Base-by-base conservation (phyloP, 805 yeast species). In the Candida xiaguanensis region DNA sequence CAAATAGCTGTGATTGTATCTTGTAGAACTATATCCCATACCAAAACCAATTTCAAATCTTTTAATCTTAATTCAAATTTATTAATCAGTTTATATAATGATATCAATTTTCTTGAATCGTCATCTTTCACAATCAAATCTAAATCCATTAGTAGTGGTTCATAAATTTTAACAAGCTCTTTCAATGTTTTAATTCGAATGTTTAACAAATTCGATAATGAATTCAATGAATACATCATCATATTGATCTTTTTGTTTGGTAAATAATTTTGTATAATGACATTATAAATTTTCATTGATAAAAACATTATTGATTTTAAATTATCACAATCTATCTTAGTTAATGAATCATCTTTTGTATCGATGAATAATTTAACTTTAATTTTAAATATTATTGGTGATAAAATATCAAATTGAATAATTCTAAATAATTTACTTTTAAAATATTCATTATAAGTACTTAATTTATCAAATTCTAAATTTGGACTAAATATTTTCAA, bases 171-270 rank as follows among this genome's bases (percentile, higher is more conserved):
- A 6, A 63, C 41, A 8, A 65, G 37, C 24, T 51, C 48, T 32
- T 47, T 40, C 29, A 62, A 30, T 3, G 47, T 38, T 2, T 53
- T 43, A 1, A 58, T 49, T 24, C 68, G 44, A 19, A 42, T 34
- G 35, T 53, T 53, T 14, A 58, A 45, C 13, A 53, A 34, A 4
- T 37, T 44, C 1, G 71, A 51, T n/a, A 67, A 46, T 4, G 65
- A 53, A 35, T 62, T 58, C 33, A 63, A 51, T 7, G 64, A 55
- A 43, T 51, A 59, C 49, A 67, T 48, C 1, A 65, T 38, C 36
- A 56, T 46, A 40, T 58, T 58, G 23, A 67, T 43, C 36, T 62
- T 59, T 14, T 38, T 29, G 20, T 48, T 43, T 5, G 56, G 61
- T 11, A 60, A 28, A 41, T 61, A 65, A 39, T 57, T 51, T 5